Evolutionary conservation across 2,329 filamentous ascomycete genomes (phyloP).

Genomic region (Neurospora crassa): DNA sequence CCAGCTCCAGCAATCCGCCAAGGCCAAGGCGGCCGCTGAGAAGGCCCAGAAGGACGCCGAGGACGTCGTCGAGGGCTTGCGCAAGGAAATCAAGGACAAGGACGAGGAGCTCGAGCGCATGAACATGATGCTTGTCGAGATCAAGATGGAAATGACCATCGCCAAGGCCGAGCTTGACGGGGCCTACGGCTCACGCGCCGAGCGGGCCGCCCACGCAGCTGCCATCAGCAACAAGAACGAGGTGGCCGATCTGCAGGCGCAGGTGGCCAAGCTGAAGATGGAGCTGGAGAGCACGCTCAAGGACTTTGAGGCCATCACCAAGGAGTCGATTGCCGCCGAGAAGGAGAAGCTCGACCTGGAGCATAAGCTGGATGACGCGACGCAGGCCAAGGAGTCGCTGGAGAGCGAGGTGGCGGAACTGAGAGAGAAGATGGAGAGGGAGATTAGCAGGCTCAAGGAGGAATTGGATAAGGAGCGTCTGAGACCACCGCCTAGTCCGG

Average conservation of each 20-base stretch:
- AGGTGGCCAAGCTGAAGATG: slow-evolving; percentile 39
- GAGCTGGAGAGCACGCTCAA: slow-evolving; percentile 41
- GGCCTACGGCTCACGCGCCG: slow-evolving; percentile 48
- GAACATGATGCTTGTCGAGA: slow-evolving; percentile 43
- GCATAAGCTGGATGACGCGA: slow-evolving; percentile 30
- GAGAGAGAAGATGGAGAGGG: slow-evolving; percentile 30
- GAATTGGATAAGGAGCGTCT: slow-evolving; percentile 42
- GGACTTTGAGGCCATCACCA: slow-evolving; percentile 44
- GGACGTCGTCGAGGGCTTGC: slow-evolving; percentile 24
- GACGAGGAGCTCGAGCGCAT: slow-evolving; percentile 41
- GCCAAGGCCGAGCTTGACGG: slow-evolving; percentile 53
- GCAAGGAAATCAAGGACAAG: slow-evolving; percentile 37
- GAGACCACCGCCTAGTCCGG: slow-evolving; percentile 25
- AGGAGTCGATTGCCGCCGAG: slow-evolving; percentile 40
- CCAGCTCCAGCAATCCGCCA: slow-evolving; percentile 15
- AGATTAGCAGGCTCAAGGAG: slow-evolving; percentile 37
- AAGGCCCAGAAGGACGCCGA: slow-evolving; percentile 12
- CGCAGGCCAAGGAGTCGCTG: slow-evolving; percentile 25
- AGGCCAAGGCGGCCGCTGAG: slow-evolving; percentile 6
- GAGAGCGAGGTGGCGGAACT: slow-evolving; percentile 30
- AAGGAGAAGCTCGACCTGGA: slow-evolving; percentile 39
- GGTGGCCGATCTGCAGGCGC: slow-evolving; percentile 33
- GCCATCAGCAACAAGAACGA: slow-evolving; percentile 41
- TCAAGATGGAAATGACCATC: slow-evolving; percentile 53
- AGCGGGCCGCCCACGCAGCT: slow-evolving; percentile 49